These are phyloP conservation scores for Blastobotrys terrestris DNA, from an alignment of 805 yeast genomes.

Conservation along the genomic window DNA sequence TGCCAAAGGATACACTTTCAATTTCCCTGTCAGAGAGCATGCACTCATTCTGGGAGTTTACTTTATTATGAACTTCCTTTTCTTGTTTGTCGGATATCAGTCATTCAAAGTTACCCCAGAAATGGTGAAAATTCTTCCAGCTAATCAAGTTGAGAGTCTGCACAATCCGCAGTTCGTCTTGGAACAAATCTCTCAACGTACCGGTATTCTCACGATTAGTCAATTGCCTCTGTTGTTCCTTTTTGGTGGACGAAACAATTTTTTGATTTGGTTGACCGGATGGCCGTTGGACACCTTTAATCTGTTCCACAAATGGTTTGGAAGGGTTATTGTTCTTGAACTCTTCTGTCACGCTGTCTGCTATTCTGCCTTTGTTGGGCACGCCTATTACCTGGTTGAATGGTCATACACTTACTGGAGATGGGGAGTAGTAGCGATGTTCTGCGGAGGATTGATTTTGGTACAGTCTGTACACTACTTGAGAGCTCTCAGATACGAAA, in stretches of 20 bases:
- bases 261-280: slow-evolving; percentile 56
- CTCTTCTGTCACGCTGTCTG: slow-evolving; percentile 50
- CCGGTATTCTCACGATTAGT: slow-evolving; percentile 40
- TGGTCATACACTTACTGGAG: slow-evolving; percentile 36
- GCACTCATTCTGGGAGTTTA: slow-evolving; percentile 31
- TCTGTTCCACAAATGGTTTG: slow-evolving; percentile 57
- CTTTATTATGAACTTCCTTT: slow-evolving; percentile 25
- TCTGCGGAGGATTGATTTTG: slow-evolving; percentile 38
- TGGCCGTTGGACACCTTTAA: slow-evolving; percentile 57
- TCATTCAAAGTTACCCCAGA: slow-evolving; percentile 12
- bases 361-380: slow-evolving; percentile 49
- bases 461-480: slow-evolving; percentile 46
- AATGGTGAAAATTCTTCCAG: background rate
- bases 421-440: slow-evolving; percentile 42
- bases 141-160: background rate
- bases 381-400: slow-evolving; percentile 49
- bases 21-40: slow-evolving; percentile 34
- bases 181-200: slow-evolving; percentile 36
- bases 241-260: slow-evolving; percentile 69
- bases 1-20: slow-evolving; percentile 13
- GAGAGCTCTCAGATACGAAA: slow-evolving; percentile 53
- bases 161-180: background rate
- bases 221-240: slow-evolving; percentile 40
- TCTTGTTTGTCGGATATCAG: slow-evolving; percentile 20
- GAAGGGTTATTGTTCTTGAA: slow-evolving; percentile 45